These are phyloP conservation scores for Amauroascus verrucosus DNA, from an alignment of 2,329 filamentous ascomycete genomes.

Conservation along the genomic window DNA sequence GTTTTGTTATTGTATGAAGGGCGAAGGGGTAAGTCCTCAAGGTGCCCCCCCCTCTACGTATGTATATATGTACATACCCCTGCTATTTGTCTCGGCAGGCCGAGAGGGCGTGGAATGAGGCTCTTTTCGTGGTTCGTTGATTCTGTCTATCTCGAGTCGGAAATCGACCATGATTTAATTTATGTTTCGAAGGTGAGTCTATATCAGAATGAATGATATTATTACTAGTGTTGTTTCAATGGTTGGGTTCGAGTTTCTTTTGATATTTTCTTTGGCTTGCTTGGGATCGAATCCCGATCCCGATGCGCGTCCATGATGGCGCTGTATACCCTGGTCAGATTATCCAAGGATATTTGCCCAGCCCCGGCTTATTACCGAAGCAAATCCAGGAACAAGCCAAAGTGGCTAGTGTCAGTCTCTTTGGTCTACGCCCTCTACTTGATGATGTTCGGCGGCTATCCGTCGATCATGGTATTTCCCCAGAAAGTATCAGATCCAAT, in stretches of 20 bases:
- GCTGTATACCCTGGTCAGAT: background rate
- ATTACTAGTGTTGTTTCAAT: too few relatives aligned
- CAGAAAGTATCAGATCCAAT: background rate
- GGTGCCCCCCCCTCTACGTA: constrained; percentile 2
- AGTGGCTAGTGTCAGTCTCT: background rate
- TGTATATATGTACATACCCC: too few relatives aligned
- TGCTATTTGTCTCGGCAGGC: background rate
- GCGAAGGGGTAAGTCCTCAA: background rate
- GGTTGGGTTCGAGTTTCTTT: background rate
- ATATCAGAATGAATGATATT: too few relatives aligned
- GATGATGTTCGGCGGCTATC: background rate
- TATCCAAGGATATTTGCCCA: background rate
- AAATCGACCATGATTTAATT: background rate
- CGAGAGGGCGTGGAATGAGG: background rate
- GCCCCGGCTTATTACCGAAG: background rate
- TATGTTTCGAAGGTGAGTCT: too few relatives aligned
- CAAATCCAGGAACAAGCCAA: background rate
- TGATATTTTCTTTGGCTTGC: background rate
- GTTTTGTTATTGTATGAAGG: background rate
- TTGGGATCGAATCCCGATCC: background rate
- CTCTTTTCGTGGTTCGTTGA: too few relatives aligned
- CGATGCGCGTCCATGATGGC: background rate
- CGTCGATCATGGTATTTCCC: background rate
- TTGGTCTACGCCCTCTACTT: background rate
- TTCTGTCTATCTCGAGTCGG: background rate